phyloP scores from a whole-genome alignment of 495 filamentous ascomycete species.

The Penicillium roqueforti region DNA sequence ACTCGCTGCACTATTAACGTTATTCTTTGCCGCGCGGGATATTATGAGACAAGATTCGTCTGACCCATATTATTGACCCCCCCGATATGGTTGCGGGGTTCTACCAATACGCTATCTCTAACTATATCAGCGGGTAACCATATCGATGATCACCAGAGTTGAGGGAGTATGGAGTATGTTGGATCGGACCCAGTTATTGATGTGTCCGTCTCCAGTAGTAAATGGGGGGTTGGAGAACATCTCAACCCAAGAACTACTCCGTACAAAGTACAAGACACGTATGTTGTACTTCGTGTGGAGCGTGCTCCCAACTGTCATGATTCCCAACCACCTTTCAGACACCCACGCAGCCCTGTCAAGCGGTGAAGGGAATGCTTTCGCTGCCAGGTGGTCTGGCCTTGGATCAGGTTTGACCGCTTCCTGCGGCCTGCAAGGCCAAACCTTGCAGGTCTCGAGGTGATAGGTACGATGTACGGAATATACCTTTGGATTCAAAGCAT shows the following conservation, averaged over 20 bases:
- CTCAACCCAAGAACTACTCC: not conserved
- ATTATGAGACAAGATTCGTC: slow-evolving; percentile 10
- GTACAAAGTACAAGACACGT: slow-evolving; percentile 1
- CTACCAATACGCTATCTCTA: not conserved
- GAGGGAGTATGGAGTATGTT: not conserved
- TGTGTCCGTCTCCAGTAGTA: not conserved
- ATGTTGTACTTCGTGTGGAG: slow-evolving; percentile 5
- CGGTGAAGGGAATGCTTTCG: slow-evolving; percentile 21
- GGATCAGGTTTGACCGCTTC: slow-evolving; percentile 32
- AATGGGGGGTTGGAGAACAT: not conserved
- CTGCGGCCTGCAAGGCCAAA: slow-evolving; percentile 32
- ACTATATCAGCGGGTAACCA: not conserved
- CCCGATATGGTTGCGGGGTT: slow-evolving; percentile 4
- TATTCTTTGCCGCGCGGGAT: slow-evolving; percentile 19
- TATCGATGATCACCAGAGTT: not conserved
- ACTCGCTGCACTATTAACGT: slow-evolving; percentile 4
- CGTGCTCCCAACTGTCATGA: slow-evolving; percentile 12
- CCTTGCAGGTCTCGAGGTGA: slow-evolving; percentile 24
- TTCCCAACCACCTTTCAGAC: slow-evolving; percentile 12
- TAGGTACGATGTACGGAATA: not conserved
- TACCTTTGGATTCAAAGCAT: not conserved
- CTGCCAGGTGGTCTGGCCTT: slow-evolving; percentile 7
- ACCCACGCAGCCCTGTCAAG: slow-evolving; percentile 25
- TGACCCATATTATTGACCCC: not conserved
- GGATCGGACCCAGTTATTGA: not conserved